phyloP scores from a whole-genome alignment of 2,329 filamentous ascomycete genomes.

The Sporothrix protearum region DNA sequence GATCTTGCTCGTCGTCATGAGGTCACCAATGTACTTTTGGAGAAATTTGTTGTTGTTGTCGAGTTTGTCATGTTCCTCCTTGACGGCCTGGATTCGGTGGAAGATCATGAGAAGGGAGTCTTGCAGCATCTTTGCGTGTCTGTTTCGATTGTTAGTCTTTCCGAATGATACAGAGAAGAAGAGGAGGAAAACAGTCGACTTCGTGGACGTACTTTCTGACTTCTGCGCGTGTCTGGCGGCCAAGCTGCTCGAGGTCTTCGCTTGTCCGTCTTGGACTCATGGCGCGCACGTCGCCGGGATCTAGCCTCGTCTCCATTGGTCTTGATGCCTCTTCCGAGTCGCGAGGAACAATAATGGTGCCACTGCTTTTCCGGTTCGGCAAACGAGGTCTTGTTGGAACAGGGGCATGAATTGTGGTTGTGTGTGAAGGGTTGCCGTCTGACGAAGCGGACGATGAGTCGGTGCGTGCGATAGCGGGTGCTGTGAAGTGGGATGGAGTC shows the following conservation, averaged over 20 bases:
- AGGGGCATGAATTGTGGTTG: conserved; percentile 46
- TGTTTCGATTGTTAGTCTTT: not conserved
- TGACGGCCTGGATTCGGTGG: conserved; percentile 89
- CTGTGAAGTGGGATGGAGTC: not conserved
- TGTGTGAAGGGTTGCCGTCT: conserved; percentile 29
- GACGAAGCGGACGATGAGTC: conserved; percentile 37
- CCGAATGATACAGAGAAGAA: not conserved
- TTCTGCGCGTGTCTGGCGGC: conserved; percentile 72
- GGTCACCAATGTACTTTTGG: conserved; percentile 94
- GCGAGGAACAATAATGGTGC: conserved; percentile 76
- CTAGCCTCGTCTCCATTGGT: conserved; percentile 69
- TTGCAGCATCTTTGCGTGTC: conserved; percentile 84
- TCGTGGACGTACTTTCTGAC: conserved; percentile 49
- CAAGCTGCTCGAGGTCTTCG: conserved; percentile 83
- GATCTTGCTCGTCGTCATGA: conserved; percentile 82
- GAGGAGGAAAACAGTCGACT: not conserved
- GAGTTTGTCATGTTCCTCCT: conserved; percentile 91
- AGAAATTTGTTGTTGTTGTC: conserved; percentile 96
- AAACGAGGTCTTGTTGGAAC: conserved; percentile 61
- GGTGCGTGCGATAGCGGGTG: conserved; percentile 26
- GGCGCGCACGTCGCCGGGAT: conserved; percentile 81
- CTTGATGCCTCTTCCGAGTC: conserved; percentile 66
- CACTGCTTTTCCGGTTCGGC: conserved; percentile 72
- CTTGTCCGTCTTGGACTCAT: conserved; percentile 93
- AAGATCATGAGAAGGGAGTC: conserved; percentile 85